Evolutionary conservation across 768 basidiomycete species (phyloP), one percentile per base, ranked within the genome.

Genomic region (Clavaria fumosa): DNA sequence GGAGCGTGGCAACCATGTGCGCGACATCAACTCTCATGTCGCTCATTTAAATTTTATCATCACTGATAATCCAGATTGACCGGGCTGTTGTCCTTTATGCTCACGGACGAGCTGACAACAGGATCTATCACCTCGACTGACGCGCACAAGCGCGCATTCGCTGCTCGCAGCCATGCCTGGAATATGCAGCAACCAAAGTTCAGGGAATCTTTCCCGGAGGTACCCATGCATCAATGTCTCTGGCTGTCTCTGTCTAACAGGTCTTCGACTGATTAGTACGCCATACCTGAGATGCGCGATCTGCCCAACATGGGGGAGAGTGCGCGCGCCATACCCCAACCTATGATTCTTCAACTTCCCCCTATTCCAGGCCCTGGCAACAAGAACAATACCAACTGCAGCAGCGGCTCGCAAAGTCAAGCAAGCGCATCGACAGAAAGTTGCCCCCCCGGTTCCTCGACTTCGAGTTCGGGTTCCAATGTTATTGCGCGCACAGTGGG

Each of bases 61-160:
- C 41, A 34, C 23, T 33, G 14, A 39, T 31, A 42, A 31, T 32
- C n/a, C 48, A 93, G 89, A 58, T 67, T 93, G 47, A 96, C 90
- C 4, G 95, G 95, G 14, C 66, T 97, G 14, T 61, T 93, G 34
- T 88, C 83, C 3, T 95, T 95, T 62, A 93, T 93, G 90, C 66
- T 91, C 34, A 78, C 83, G 1, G 86, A 95, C 47, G 90, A 95
- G 58, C 89, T 96, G 71, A 97, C 95, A 0, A 95, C 93, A 0
- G 93, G 93, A 7, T 86, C 84, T 1, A 75, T 91, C 21, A 83
- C 72, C 5, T 78, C 84, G 1, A 70, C 76, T 10, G 79, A 82
- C 28, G 61, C 67, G 4, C 81, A 96, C 50, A 93, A 89, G 59
- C 72, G 70, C 24, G 53, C 61, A 0, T 78, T 88, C 43, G 90